Evolutionary conservation across 805 yeast genomes (phyloP), one percentile per base, ranked within the genome.

Genomic region (Metschnikowia cubensis): DNA sequence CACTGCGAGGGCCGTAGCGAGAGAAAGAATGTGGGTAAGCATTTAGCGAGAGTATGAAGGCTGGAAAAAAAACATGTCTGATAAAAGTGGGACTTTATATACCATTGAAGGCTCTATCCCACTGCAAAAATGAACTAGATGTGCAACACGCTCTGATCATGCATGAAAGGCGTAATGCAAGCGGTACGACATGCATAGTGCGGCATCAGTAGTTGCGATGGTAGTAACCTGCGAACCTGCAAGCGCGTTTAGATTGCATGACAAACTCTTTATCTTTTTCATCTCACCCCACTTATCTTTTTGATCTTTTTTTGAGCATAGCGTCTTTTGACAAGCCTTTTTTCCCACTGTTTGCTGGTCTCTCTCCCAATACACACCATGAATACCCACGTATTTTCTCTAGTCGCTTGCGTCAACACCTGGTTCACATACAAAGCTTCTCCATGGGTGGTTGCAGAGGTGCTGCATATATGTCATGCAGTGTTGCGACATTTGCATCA

Each of bases 1-100:
- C 29, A 48, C 37, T 7, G 52, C 55, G 36, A 52, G 43, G 18
- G 45, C 18, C 7, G 50, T 29, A 47, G 50, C 50, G 45, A 49
- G 47, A 13, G 52, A 38, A 47, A 52, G 44, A 22, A 52, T 11
- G 21, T 43, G 43, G 41, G 38, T 10, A 25, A 32, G 47, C 52
- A 52, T 52, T 25, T 6, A 15, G 3, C 11, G 38, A 38, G 38
- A 15, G 33, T 25, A 18, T 8, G 18, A 7, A 17, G 42, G 18
- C 20, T 11, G 35, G 15, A 14, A 14, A 13, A 36, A 35, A 31
- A 14, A 3, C 3, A 2, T n/a, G 15, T 7, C 6, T 33, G 40
- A 13, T 35, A 13, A 22, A 35, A 22, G 4, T 8, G 34, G 41
- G 35, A 10, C 39, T 36, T 35, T 44, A 15, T 36, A 44, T 44